Evolutionary conservation across 495 filamentous ascomycete species (phyloP).

Genomic region (Neurospora sublineolata): DNA sequence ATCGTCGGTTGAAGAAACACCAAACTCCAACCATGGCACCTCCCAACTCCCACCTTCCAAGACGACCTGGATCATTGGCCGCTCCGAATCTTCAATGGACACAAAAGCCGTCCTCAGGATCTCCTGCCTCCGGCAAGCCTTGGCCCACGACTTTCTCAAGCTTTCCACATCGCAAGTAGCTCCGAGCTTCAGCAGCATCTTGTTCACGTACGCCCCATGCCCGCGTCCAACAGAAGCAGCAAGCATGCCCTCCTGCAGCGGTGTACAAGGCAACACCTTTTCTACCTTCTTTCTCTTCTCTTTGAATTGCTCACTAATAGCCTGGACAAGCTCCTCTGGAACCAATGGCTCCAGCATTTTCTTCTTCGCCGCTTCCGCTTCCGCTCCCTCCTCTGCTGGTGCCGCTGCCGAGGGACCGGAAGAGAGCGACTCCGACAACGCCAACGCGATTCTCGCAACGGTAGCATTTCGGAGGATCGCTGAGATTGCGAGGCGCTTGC

Average conservation of each 20-base stretch:
- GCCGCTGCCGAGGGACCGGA: not conserved
- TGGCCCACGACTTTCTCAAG: constrained; percentile 32
- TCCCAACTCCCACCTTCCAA: constrained; percentile 19
- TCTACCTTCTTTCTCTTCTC: constrained; percentile 28
- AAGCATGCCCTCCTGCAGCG: constrained; percentile 74
- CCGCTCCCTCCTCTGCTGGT: not conserved
- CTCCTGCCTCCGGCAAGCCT: constrained; percentile 43
- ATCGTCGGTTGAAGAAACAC: not conserved
- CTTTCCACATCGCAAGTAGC: not conserved
- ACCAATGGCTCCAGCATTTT: constrained; percentile 21
- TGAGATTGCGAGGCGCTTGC: constrained; percentile 43
- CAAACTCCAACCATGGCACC: constrained; percentile 22
- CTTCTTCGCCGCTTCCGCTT: not conserved
- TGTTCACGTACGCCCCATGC: constrained; percentile 30
- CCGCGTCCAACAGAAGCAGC: constrained; percentile 32
- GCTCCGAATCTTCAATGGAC: constrained; percentile 34
- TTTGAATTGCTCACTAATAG: constrained; percentile 22
- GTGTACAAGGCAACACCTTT: constrained; percentile 62
- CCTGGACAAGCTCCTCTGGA: constrained; percentile 20
- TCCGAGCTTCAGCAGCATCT: constrained; percentile 28
- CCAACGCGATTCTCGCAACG: constrained; percentile 41
- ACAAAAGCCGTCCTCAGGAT: constrained; percentile 56
- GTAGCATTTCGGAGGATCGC: constrained; percentile 51
- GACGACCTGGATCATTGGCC: constrained; percentile 50
- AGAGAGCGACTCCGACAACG: constrained; percentile 5